phyloP scores from a whole-genome alignment of 176 grass and related monocot species.

The Aegilops umbellulata region DNA sequence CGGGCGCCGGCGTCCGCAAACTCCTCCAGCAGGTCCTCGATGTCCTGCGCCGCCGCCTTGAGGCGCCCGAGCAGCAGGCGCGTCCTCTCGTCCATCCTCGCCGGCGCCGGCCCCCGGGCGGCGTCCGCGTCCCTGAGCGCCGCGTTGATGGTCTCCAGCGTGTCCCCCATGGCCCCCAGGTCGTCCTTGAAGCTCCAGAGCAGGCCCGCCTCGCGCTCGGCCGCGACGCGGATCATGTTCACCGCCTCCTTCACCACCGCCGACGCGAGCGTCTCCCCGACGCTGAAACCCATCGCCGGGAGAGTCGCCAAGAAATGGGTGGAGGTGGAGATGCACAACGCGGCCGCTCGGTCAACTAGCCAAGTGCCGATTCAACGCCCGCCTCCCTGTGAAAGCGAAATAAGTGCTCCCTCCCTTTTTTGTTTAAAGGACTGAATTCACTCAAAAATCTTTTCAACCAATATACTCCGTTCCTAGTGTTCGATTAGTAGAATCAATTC shows the following conservation, averaged over 20 bases:
- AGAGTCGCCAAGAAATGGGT: background rate
- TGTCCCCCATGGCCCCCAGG: background rate
- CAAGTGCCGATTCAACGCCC: no score
- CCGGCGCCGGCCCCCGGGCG: background rate
- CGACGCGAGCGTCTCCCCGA: background rate
- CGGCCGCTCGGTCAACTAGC: background rate
- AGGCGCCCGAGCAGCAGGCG: background rate
- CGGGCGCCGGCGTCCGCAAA: background rate
- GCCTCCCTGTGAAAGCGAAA: no score
- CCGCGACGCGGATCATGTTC: background rate
- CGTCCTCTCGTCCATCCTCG: background rate
- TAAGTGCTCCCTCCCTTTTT: no score
- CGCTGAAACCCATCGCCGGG: background rate
- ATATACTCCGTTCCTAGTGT: no score
- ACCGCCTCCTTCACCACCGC: background rate
- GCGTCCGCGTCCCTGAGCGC: background rate
- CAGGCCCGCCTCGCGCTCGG: background rate
- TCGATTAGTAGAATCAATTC: no score
- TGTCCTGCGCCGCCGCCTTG: background rate
- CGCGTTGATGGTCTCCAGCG: background rate
- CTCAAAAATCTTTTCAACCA: no score
- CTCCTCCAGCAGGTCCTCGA: background rate
- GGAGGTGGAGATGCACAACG: background rate
- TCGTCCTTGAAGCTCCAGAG: background rate
- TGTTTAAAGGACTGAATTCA: no score